Percentiles rank a stretch among this genome's conserved stretches.
These are phyloP conservation scores for Glycine tomentella DNA, from an alignment of 306 rosid genomes.

Conservation along the genomic window DNA sequence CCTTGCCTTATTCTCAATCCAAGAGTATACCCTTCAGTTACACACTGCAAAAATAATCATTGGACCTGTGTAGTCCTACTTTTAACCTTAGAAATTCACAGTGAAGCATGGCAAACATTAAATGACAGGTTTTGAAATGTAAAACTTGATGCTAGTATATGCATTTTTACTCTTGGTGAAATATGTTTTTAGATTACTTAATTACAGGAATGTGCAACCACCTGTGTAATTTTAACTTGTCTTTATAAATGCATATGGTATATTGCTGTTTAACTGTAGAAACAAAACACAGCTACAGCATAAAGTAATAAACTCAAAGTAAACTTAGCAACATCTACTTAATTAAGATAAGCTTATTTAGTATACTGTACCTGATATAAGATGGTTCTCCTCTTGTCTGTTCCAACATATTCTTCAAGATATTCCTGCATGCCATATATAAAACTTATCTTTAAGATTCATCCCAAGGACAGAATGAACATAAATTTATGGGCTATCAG, in stretches of 20 bases:
- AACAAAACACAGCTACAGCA: slow-evolving; percentile 15
- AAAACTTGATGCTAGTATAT: background rate
- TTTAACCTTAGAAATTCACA: slow-evolving; percentile 5
- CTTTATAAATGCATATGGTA: slow-evolving; percentile 16
- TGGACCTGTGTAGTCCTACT: background rate
- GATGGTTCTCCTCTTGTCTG: slow-evolving; percentile 70
- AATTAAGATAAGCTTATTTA: slow-evolving; percentile 20
- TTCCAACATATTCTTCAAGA: slow-evolving; percentile 87
- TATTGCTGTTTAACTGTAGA: slow-evolving; percentile 20
- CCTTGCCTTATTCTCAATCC: background rate
- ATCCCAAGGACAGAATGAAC: background rate
- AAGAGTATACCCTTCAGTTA: background rate
- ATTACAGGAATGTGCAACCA: slow-evolving; percentile 20
- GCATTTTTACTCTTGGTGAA: slow-evolving; percentile 2
- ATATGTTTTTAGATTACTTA: slow-evolving; percentile 20
- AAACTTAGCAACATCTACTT: slow-evolving; percentile 13
- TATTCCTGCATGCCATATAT: slow-evolving; percentile 73
- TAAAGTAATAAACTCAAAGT: slow-evolving; percentile 24
- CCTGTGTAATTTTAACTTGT: background rate
- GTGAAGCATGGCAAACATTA: background rate
- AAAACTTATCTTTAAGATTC: slow-evolving; percentile 23
- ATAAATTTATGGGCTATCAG: slow-evolving; percentile 22
- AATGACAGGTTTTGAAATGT: background rate
- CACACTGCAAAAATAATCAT: background rate
- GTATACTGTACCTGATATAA: slow-evolving; percentile 72